Evolutionary conservation across 768 basidiomycete genomes (phyloP), one percentile per base, ranked within the genome.

Genomic region (Wakefieldia striispora): DNA sequence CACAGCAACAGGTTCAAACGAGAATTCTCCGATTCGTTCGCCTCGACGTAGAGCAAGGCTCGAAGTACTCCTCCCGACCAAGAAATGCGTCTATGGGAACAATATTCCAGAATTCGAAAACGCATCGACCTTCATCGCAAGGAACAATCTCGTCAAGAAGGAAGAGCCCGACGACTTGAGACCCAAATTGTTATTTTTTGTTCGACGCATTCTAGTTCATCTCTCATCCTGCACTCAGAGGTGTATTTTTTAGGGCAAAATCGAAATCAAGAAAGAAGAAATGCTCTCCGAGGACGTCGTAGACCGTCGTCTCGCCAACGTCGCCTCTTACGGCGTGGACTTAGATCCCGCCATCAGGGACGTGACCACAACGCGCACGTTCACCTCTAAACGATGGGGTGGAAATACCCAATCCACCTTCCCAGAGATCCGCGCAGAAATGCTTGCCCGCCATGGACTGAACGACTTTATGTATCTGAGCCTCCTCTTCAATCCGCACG

Each of bases 241-340:
- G 7, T 14, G 12, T 33, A 14, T 39, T 10, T 48, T 36, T 3
- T 44, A 57, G 50, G 33, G 39, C 2, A 52, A 55, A 21, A 36
- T 53, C 4, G 49, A 60, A 26, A 11, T 60, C 40, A 55, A 61
- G 42, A 49, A 60, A 17, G 60, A 61, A 17, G 59, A 61, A 40
- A 31, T 59, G n/a, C 55, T 63, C 21, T 60, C 52, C 2, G 58
- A 60, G 17, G 54, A 56, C 16, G 61, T 62, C 34, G 53, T 58
- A 40, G 39, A 50, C n/a, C 42, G 41, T 6, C 43, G 56, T 3
- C n/a, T 54, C 16, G 52, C 42, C 5, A 39, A 43, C 29, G 8
- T 49, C 6, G 33, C 49, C 2, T 34, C 47, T 17, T 49, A 37
- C 19, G 43, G 58, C 14, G 51, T 61, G 1, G 23, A 16, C 31